Evolutionary conservation across 2,329 filamentous ascomycete species (phyloP).

Genomic region (Aspergillus thermomutatus): DNA sequence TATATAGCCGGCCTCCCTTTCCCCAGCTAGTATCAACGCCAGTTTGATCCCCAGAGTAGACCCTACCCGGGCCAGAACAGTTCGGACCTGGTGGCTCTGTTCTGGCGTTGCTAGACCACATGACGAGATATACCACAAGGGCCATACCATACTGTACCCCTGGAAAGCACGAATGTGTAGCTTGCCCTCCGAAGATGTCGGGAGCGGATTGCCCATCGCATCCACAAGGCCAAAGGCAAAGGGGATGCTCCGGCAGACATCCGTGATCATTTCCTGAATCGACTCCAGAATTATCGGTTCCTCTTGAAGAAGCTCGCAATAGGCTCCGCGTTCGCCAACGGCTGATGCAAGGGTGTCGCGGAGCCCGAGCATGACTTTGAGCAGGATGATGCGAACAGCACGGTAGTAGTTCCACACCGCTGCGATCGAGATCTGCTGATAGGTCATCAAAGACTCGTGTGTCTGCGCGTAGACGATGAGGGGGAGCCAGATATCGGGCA

Average conservation of each 20-base stretch:
- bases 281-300: slow-evolving; percentile 13
- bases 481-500: slow-evolving; percentile 34
- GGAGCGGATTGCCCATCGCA: slow-evolving; percentile 24
- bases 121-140: slow-evolving; percentile 35
- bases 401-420: slow-evolving; percentile 37
- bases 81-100: slow-evolving; percentile 27
- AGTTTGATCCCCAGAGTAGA: slow-evolving; percentile 34
- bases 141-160: slow-evolving; percentile 34
- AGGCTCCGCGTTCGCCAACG: slow-evolving; percentile 4
- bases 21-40: slow-evolving; percentile 26
- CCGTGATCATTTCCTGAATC: slow-evolving; percentile 33
- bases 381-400: slow-evolving; percentile 31
- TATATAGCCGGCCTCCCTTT: background rate
- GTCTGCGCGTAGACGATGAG: slow-evolving; percentile 27
- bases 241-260: slow-evolving; percentile 34
- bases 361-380: slow-evolving; percentile 27
- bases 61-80: slow-evolving; percentile 26
- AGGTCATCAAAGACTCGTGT: slow-evolving; percentile 31
- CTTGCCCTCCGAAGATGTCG: slow-evolving; percentile 9
- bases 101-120: slow-evolving; percentile 30
- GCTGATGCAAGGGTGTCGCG: slow-evolving; percentile 15
- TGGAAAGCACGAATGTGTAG: slow-evolving; percentile 29
- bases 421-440: slow-evolving; percentile 25
- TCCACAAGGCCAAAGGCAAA: slow-evolving; percentile 34
- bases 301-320: slow-evolving; percentile 1